Base-by-base conservation (phyloP, 257 asterid genomes). In the Haberlea rhodopensis region DNA sequence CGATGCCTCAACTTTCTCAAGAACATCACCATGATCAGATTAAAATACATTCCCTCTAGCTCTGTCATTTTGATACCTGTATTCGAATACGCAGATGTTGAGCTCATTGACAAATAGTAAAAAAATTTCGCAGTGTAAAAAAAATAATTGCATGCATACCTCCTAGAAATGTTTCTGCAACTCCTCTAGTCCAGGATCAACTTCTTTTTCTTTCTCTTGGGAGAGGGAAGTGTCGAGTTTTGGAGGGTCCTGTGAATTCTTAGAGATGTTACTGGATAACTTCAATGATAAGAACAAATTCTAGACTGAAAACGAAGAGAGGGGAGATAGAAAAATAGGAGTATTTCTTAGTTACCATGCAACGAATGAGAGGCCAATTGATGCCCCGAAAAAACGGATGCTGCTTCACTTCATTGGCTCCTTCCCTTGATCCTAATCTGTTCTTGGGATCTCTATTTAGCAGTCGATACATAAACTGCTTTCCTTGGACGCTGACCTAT, bases 361-460 rank as follows among this genome's bases (percentile, higher is more conserved):
- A 82, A 51, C 99, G 94, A 62, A 92, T 81, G 18, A 92, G 80
- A 76, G 97, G 96, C 99, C 99, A 92, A 28, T 89, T 92, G 63
- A 87, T 77, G 25, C 97, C 97, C 11, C 84, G 80, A 76, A 92
- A 92, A 75, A 92, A 89, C 3, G 96, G 95, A 71, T 89, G 99
- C 32, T 74, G 83, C 82, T 89, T 92, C 62, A 92, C 80, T 82
- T 89, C 99, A 27, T 84, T 82, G 5, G 97, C 95, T 24, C 99
- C 99, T 84, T 87, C 97, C 3, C 82, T 84, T 6, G 99, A 80
- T 19, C 96, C 99, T 71, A 92, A 82, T 77, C 99, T 84, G 84
- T 77, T 86, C 72, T 85, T 92, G 56, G 96, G 95, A 80, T 92
- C 97, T 87, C 96, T 90, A 75, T 84, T 95, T 63, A 92, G 74